phyloP scores from a whole-genome alignment of 768 basidiomycete genomes.

The Suillus sp. region DNA sequence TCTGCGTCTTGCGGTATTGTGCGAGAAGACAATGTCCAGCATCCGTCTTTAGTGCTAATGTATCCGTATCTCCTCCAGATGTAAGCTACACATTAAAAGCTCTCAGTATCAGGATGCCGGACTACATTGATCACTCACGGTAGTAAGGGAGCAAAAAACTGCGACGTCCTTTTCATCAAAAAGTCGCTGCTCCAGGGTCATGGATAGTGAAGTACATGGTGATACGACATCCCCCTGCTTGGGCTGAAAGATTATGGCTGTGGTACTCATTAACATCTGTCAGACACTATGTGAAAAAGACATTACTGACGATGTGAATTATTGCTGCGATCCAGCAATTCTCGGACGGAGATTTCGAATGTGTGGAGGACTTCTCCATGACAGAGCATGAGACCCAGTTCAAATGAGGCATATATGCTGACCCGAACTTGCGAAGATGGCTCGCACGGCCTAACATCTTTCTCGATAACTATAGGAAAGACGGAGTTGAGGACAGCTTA shows the following conservation, averaged over 20 bases:
- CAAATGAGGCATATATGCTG: too few relatives aligned
- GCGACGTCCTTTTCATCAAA: neutral
- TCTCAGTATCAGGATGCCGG: too few relatives aligned
- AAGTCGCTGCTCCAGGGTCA: too few relatives aligned
- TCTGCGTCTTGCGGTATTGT: neutral
- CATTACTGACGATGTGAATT: neutral
- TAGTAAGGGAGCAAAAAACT: neutral
- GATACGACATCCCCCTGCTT: neutral
- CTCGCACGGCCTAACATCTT: neutral
- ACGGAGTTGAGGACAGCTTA: too few relatives aligned
- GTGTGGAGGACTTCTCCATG: neutral
- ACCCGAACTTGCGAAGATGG: neutral
- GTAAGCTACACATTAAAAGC: too few relatives aligned
- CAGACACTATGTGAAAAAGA: too few relatives aligned
- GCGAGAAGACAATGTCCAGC: too few relatives aligned
- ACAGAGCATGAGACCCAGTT: conserved; percentile 6
- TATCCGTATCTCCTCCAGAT: too few relatives aligned
- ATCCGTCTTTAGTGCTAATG: too few relatives aligned
- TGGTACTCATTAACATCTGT: neutral
- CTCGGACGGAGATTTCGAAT: neutral
- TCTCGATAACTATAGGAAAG: neutral
- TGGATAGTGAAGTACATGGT: too few relatives aligned
- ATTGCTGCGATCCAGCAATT: conserved; percentile 2
- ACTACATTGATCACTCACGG: neutral
- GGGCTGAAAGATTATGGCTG: neutral